These are phyloP conservation scores for Sextonia rubra DNA, from an alignment of 164 flowering plant species.

Conservation along the genomic window DNA sequence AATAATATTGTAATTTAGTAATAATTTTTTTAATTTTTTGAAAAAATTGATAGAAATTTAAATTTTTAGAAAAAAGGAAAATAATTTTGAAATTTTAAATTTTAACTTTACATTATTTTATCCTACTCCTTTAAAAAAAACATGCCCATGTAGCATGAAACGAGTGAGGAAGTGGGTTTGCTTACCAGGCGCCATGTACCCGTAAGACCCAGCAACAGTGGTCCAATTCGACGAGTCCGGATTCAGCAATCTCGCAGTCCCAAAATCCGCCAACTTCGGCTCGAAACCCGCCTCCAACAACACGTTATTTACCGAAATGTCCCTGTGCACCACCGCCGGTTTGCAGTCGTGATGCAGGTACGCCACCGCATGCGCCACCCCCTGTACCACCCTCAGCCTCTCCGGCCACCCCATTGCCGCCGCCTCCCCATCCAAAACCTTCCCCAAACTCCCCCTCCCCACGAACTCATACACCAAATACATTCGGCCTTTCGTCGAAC, in stretches of 20 bases:
- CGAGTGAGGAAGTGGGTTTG: background rate
- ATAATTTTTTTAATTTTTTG: too few relatives aligned
- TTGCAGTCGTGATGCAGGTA: conserved; percentile 16
- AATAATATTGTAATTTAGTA: too few relatives aligned
- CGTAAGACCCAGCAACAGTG: conserved; percentile 7
- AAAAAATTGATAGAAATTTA: too few relatives aligned
- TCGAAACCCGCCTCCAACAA: conserved; percentile 20
- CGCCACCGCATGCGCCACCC: conserved; percentile 23
- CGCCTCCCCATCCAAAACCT: conserved; percentile 8
- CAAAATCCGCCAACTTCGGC: conserved; percentile 26
- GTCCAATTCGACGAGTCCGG: conserved; percentile 7
- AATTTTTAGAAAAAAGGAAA: too few relatives aligned
- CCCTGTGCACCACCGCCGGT: conserved; percentile 11
- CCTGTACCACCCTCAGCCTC: conserved; percentile 21
- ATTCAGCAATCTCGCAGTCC: conserved; percentile 21
- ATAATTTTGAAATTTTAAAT: too few relatives aligned
- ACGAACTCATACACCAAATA: conserved; percentile 31
- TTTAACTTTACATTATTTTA: too few relatives aligned
- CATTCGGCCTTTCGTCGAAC: conserved; percentile 13
- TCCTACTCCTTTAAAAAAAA: too few relatives aligned
- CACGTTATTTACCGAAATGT: conserved; percentile 18
- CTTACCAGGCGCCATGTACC: conserved; percentile 18
- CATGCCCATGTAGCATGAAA: too few relatives aligned
- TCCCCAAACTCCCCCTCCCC: conserved; percentile 27
- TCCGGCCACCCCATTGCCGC: conserved; percentile 12